Percentiles rank a stretch among this genome's conserved stretches.
These are phyloP conservation scores for Entophlyctis helioformis DNA, from an alignment of 192 early-diverging fungal genomes.

Conservation along the genomic window DNA sequence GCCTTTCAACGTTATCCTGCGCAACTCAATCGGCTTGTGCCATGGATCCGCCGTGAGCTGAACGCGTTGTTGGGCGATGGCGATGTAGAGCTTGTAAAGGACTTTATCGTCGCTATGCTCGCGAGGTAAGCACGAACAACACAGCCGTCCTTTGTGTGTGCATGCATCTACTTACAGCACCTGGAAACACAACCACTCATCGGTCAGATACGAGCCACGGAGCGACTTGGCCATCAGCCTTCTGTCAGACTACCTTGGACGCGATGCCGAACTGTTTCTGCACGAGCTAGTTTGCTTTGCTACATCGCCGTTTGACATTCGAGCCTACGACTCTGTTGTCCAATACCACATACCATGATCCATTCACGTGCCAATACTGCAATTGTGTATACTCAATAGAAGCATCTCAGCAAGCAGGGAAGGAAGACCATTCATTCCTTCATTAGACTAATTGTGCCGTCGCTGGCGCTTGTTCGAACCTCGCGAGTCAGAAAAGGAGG, in stretches of 20 bases:
- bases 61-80: constrained; percentile 8
- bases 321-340: constrained; percentile 17
- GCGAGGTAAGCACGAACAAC: constrained; percentile 1
- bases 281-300: constrained; percentile 29
- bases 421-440: too few relatives aligned
- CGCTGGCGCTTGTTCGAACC: too few relatives aligned
- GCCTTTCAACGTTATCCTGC: constrained; percentile 1
- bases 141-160: too few relatives aligned
- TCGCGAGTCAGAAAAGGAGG: too few relatives aligned
- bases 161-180: not conserved
- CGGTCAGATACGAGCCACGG: constrained; percentile 12
- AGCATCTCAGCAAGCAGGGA: too few relatives aligned
- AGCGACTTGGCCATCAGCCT: constrained; percentile 14
- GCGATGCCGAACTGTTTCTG: constrained; percentile 25
- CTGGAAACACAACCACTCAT: not conserved
- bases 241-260: constrained; percentile 15
- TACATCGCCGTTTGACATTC: constrained; percentile 16
- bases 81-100: constrained; percentile 16
- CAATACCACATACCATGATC: too few relatives aligned
- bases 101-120: constrained; percentile 15
- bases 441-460: too few relatives aligned
- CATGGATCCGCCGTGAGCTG: constrained; percentile 25
- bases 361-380: too few relatives aligned
- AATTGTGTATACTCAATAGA: too few relatives aligned
- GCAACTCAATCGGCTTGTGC: constrained; percentile 3